These are phyloP conservation scores for Aspergillus fumigatus DNA, from an alignment of 2,329 filamentous ascomycete genomes.

Conservation along the genomic window DNA sequence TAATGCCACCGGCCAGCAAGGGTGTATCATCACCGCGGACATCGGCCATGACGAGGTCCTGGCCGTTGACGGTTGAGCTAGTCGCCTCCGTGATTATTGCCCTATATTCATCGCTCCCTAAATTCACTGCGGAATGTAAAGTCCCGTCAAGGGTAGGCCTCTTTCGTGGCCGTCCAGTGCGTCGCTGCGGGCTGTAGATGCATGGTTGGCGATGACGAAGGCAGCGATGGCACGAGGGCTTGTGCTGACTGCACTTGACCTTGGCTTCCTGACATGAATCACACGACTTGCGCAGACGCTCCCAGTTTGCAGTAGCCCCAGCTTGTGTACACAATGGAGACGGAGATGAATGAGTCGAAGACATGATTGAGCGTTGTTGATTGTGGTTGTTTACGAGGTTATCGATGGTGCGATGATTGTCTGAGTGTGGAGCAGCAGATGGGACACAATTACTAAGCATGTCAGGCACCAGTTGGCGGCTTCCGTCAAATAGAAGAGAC, in stretches of 20 bases:
- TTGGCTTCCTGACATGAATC: slow-evolving; percentile 6
- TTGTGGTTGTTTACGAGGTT: not conserved
- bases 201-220: slow-evolving; percentile 4
- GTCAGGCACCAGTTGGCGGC: too few species aligned
- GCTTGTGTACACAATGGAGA: not conserved
- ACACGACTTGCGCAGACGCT: slow-evolving; percentile 4
- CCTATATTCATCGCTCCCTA: not conserved
- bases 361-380: not conserved
- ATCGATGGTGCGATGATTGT: too few species aligned
- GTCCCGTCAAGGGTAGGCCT: not conserved
- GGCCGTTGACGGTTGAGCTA: not conserved
- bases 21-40: not conserved
- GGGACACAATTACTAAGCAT: too few species aligned
- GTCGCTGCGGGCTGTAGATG: slow-evolving; percentile 7
- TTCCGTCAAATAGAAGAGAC: too few species aligned
- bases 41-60: slow-evolving; percentile 2
- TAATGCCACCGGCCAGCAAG: not conserved
- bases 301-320: not conserved
- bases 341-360: not conserved
- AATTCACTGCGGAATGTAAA: not conserved
- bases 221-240: slow-evolving; percentile 7
- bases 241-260: slow-evolving; percentile 10
- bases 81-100: not conserved
- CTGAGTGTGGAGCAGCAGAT: too few species aligned
- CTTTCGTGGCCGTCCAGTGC: slow-evolving; percentile 4